Conservation (phyloP, 148 eudicot genomes). For the Salicornia ramosissima region DNA sequence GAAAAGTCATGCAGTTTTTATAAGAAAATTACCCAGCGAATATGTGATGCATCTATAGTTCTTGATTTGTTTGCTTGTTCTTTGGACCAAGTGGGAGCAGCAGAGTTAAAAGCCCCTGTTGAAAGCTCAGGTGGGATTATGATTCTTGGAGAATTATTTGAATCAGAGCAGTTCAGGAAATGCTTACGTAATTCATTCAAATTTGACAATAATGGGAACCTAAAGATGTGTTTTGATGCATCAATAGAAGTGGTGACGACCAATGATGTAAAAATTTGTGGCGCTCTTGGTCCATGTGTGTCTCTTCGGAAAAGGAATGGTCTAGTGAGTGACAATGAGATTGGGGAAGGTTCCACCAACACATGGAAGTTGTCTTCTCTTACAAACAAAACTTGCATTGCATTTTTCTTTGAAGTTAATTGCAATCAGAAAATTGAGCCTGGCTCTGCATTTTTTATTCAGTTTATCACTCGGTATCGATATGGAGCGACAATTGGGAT, state of each 20-base stretch:
- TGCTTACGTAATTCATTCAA: conserved; percentile 64
- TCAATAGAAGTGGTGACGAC: conserved; percentile 83
- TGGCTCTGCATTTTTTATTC: conserved; percentile 81
- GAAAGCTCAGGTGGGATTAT: conserved; percentile 89
- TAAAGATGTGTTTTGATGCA: conserved; percentile 81
- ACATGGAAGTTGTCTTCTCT: conserved; percentile 77
- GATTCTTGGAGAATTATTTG: conserved; percentile 82
- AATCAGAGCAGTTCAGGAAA: conserved; percentile 76
- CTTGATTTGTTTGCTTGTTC: conserved; percentile 98
- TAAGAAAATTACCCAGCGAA: conserved; percentile 52
- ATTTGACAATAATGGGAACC: conserved; percentile 59
- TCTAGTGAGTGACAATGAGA: conserved; percentile 63
- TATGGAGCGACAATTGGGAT: conserved; percentile 55
- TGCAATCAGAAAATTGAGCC: conserved; percentile 65
- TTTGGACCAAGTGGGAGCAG: conserved; percentile 96
- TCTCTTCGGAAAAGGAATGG: conserved; percentile 55
- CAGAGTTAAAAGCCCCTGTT: conserved; percentile 68
- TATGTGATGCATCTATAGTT: conserved; percentile 61
- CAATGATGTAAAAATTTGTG: conserved; percentile 73
- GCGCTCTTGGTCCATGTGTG: conserved; percentile 93
- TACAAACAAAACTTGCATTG: conserved; percentile 69
- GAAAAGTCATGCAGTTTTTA: conserved; percentile 60
- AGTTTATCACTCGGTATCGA: conserved; percentile 79
- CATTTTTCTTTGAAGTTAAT: conserved; percentile 76
- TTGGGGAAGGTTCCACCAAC: conserved; percentile 79